Percentiles rank a stretch among this genome's conserved stretches.
Evolutionary conservation across 352 stramenopile genomes (phyloP).

Genomic region (Globisporangium barbulae): DNA sequence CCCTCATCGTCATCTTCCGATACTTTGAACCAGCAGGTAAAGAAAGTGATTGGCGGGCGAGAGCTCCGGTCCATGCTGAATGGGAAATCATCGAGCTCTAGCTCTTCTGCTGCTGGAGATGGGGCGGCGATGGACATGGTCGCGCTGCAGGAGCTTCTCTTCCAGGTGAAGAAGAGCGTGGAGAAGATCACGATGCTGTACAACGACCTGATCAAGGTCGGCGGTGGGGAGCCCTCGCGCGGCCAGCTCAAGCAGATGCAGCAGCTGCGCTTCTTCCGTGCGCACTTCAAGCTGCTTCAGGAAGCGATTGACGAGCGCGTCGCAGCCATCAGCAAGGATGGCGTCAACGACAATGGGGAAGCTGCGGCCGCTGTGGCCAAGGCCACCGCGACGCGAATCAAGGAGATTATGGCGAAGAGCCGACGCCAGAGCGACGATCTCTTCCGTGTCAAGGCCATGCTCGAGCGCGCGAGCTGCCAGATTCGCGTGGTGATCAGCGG

Average conservation of each 20-base stretch:
- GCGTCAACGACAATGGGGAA: conserved; percentile 6
- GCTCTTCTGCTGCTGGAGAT: conserved; percentile 10
- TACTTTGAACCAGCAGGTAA: not conserved
- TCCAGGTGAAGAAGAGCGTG: conserved; percentile 46
- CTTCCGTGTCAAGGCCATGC: conserved; percentile 39
- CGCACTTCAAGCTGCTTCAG: conserved; percentile 31
- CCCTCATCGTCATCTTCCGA: conserved; percentile 1
- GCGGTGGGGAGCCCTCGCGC: not conserved
- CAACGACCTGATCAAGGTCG: conserved; percentile 29
- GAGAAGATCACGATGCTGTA: conserved; percentile 39
- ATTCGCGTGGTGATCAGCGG: conserved; percentile 63
- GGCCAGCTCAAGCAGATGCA: conserved; percentile 26
- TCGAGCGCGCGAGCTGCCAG: conserved; percentile 52
- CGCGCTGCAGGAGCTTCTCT: conserved; percentile 36
- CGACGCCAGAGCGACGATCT: conserved; percentile 42
- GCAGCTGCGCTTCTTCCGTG: conserved; percentile 44
- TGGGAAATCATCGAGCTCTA: conserved; percentile 15
- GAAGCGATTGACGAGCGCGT: conserved; percentile 33
- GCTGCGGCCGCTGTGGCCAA: conserved; percentile 9
- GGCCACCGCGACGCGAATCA: conserved; percentile 22
- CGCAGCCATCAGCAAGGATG: conserved; percentile 8
- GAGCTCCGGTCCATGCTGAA: conserved; percentile 45
- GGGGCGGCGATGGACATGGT: conserved; percentile 15
- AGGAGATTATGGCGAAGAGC: conserved; percentile 36
- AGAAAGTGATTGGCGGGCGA: conserved; percentile 24